Evolutionary conservation across 805 yeast genomes (phyloP).

Genomic region (Candida pini): DNA sequence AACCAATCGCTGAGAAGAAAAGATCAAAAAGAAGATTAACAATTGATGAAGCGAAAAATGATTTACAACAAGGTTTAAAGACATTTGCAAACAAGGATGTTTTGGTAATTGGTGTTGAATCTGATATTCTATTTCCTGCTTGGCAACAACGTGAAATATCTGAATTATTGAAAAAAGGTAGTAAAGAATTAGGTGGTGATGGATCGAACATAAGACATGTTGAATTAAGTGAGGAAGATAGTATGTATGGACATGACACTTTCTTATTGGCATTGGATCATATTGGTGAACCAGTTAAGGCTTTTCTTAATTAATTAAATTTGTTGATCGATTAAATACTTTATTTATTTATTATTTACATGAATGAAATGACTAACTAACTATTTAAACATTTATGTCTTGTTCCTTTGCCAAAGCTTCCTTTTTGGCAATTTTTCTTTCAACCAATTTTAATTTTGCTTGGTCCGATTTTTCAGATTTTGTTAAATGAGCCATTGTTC

Average conservation of each 20-base stretch:
- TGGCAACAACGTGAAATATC: constrained; percentile 91
- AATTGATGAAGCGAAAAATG: constrained; percentile 51
- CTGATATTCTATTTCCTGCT: constrained; percentile 85
- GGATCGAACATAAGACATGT: constrained; percentile 47
- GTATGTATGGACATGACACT: constrained; percentile 89
- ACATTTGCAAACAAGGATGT: constrained; percentile 60
- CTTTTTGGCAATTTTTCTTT: constrained; percentile 33
- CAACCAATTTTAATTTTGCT: constrained; percentile 42
- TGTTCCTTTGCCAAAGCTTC: constrained; percentile 14
- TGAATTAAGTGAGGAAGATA: constrained; percentile 71
- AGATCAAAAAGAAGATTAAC: constrained; percentile 37
- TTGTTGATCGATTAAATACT: background rate
- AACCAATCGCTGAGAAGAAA: constrained; percentile 54
- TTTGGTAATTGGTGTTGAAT: constrained; percentile 85
- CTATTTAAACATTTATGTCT: background rate
- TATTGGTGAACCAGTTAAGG: constrained; percentile 70
- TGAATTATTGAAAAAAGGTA: constrained; percentile 42
- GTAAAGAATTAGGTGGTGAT: constrained; percentile 29
- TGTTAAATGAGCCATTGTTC: constrained; percentile 53
- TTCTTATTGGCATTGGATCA: constrained; percentile 74
- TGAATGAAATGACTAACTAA: background rate
- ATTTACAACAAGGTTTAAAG: constrained; percentile 60
- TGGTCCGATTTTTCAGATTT: constrained; percentile 42
- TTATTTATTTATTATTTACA: background rate
- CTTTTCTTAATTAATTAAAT: constrained; percentile 41